Percentiles rank a stretch among this genome's conserved stretches.
Evolutionary conservation across 1,139 yeast species (phyloP).

Genomic region (Scheffersomyces illinoinensis): DNA sequence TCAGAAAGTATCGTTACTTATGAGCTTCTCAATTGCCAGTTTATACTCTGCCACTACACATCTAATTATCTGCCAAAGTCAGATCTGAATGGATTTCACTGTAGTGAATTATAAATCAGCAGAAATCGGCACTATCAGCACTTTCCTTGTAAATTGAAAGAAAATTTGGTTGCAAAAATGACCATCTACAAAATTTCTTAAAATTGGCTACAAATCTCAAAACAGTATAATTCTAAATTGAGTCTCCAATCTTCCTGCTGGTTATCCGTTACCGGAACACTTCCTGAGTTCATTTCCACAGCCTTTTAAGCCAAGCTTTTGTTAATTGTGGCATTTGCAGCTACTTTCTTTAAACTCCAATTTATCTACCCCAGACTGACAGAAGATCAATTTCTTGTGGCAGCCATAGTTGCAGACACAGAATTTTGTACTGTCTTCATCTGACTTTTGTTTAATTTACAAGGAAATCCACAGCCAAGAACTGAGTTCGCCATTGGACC

Average conservation of each 20-base stretch:
- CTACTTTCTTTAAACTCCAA: not conserved
- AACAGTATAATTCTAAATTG: too few relatives aligned
- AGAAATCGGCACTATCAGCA: too few relatives aligned
- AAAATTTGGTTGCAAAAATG: not conserved
- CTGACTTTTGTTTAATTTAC: not conserved
- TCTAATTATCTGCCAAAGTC: too few relatives aligned
- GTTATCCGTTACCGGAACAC: too few relatives aligned
- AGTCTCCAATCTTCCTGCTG: too few relatives aligned
- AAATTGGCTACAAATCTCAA: not conserved
- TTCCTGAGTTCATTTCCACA: not conserved
- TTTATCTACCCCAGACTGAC: not conserved
- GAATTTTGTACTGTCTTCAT: not conserved
- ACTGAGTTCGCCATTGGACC: not conserved
- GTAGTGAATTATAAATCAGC: too few relatives aligned
- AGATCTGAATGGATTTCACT: too few relatives aligned
- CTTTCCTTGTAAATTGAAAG: too few relatives aligned
- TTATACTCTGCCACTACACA: too few relatives aligned
- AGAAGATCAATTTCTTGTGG: not conserved
- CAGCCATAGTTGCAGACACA: not conserved
- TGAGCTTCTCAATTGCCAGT: too few relatives aligned
- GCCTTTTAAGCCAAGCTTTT: not conserved
- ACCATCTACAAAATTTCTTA: not conserved
- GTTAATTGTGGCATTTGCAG: not conserved
- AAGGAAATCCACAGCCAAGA: not conserved
- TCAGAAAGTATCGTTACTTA: too few relatives aligned